A percentile compares a stretch with the other conserved stretches of the same genome.
These are phyloP conservation scores for Ananas comosus DNA, from an alignment of 176 grass and related monocot species.

Conservation along the genomic window DNA sequence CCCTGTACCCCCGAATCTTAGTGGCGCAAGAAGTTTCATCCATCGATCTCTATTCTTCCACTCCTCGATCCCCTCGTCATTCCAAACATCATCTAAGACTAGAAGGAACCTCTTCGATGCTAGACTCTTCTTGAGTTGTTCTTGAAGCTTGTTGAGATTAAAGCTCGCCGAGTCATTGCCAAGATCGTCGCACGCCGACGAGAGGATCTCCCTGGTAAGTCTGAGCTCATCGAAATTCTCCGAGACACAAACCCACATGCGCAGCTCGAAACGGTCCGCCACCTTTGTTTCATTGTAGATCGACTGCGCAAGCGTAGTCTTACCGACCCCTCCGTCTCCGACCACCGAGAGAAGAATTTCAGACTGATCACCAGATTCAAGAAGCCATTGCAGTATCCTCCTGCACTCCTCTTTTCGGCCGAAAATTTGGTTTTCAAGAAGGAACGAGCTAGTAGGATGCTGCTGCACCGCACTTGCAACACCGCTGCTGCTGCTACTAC, in stretches of 20 bases:
- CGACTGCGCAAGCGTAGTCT: slow-evolving; percentile 47
- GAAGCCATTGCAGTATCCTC: slow-evolving; percentile 27
- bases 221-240: slow-evolving; percentile 29
- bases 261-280: slow-evolving; percentile 26
- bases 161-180: slow-evolving; percentile 13
- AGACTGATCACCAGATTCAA: slow-evolving; percentile 14
- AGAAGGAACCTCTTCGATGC: slow-evolving; percentile 36
- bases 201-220: slow-evolving; percentile 39
- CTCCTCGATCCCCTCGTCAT: slow-evolving; percentile 33
- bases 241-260: slow-evolving; percentile 49
- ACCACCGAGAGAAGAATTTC: slow-evolving; percentile 32
- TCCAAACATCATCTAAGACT: slow-evolving; percentile 64
- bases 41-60: slow-evolving; percentile 35
- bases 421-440: slow-evolving; percentile 26
- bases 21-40: slow-evolving; percentile 19
- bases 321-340: slow-evolving; percentile 50
- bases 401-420: slow-evolving; percentile 37
- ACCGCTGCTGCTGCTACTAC: slow-evolving; percentile 20
- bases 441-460: slow-evolving; percentile 27
- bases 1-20: slow-evolving; percentile 29
- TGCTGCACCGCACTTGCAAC: slow-evolving; percentile 1
- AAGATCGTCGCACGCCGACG: slow-evolving; percentile 21
- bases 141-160: slow-evolving; percentile 24
- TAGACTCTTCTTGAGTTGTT: slow-evolving; percentile 26
- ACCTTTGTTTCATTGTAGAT: slow-evolving; percentile 41